Evolutionary conservation across 2,329 filamentous ascomycete genomes (phyloP).

Genomic region (Teratosphaeria pseudoeucalypti): DNA sequence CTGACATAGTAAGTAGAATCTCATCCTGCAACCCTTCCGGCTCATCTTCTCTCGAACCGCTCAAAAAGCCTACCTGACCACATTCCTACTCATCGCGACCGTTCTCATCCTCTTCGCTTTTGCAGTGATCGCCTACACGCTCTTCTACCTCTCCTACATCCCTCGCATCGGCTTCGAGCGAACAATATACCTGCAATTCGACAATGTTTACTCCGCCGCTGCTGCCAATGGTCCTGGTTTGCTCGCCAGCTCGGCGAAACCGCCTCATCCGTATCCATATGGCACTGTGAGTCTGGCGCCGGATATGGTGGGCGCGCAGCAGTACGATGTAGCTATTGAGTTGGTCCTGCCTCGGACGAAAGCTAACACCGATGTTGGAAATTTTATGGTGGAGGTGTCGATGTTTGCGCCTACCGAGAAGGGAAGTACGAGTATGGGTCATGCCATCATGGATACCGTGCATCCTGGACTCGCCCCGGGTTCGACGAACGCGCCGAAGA

Average conservation of each 20-base stretch:
- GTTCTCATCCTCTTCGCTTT: constrained; percentile 46
- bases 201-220: constrained; percentile 30
- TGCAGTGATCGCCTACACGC: constrained; percentile 50
- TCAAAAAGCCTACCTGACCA: constrained; percentile 54
- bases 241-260: neutral
- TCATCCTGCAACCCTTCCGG: constrained; percentile 44
- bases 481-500: constrained; percentile 5
- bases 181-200: constrained; percentile 57
- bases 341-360: constrained; percentile 70
- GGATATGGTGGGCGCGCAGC: constrained; percentile 58
- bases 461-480: constrained; percentile 7
- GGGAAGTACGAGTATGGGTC: neutral
- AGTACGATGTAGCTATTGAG: constrained; percentile 72
- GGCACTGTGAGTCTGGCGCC: constrained; percentile 40
- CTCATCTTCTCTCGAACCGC: constrained; percentile 50
- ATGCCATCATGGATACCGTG: constrained; percentile 7
- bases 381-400: constrained; percentile 85
- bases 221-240: constrained; percentile 1
- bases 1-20: constrained; percentile 32
- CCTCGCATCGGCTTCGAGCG: constrained; percentile 53
- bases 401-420: constrained; percentile 42
- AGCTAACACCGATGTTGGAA: constrained; percentile 65
- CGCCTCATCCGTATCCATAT: constrained; percentile 32
- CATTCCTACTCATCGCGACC: constrained; percentile 42
- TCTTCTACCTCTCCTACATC: constrained; percentile 61